Evolutionary conservation across 2,329 filamentous ascomycete species (phyloP).

Genomic region (Nigrospora oryzae): DNA sequence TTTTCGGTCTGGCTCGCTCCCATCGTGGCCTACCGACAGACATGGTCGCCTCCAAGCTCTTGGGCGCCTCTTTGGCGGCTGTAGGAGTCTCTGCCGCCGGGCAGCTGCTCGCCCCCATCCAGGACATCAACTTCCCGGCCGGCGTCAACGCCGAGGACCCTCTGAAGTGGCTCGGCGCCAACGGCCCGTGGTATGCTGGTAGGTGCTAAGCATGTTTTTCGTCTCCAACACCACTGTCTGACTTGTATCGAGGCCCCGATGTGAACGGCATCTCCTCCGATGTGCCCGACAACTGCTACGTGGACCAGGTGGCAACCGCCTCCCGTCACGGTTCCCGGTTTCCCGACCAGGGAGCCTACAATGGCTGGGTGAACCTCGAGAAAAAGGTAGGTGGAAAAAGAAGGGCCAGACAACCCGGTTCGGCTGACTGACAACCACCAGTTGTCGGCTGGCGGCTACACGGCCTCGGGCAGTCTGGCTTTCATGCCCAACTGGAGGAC

Average conservation of each 20-base stretch:
- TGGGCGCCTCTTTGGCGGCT: slow-evolving; percentile 5
- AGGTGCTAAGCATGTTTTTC: slow-evolving; percentile 6
- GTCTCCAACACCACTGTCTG: not conserved
- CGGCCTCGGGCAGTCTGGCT: slow-evolving; percentile 38
- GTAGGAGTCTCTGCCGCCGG: slow-evolving; percentile 6
- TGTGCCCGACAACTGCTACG: slow-evolving; percentile 45
- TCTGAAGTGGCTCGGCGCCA: slow-evolving; percentile 40
- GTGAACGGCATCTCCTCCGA: slow-evolving; percentile 44
- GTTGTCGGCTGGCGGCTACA: slow-evolving; percentile 46
- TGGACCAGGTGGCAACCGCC: slow-evolving; percentile 53
- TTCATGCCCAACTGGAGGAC: slow-evolving; percentile 54
- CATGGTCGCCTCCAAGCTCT: slow-evolving; percentile 7
- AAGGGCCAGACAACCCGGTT: no score
- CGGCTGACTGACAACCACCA: slow-evolving; percentile 13
- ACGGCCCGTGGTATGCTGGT: slow-evolving; percentile 45
- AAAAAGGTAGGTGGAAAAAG: slow-evolving; percentile 24
- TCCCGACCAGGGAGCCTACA: slow-evolving; percentile 52
- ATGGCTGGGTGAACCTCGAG: slow-evolving; percentile 42
- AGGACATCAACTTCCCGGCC: slow-evolving; percentile 21
- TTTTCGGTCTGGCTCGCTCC: not conserved
- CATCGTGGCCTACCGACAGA: not conserved
- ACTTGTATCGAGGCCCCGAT: slow-evolving; percentile 36
- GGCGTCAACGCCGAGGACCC: slow-evolving; percentile 28
- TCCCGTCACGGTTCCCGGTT: slow-evolving; percentile 55
- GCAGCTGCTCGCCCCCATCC: slow-evolving; percentile 16